Evolutionary conservation across 208 protist genomes (phyloP).

Genomic region (Crithidia sp.): DNA sequence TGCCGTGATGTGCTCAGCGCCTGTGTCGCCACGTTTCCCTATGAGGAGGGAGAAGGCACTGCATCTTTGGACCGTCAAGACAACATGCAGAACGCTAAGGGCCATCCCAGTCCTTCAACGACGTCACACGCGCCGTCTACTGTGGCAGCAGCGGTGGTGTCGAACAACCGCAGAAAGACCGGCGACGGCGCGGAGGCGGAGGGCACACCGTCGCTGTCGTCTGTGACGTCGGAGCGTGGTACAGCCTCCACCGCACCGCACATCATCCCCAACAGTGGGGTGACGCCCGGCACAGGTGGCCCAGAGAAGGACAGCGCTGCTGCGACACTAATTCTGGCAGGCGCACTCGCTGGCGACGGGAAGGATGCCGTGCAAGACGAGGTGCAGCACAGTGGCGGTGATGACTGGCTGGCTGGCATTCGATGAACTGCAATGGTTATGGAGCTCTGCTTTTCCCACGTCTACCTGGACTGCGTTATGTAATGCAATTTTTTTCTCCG

Average conservation of each 20-base stretch:
- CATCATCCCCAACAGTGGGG: constrained; percentile 12
- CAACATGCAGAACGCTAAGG: too few relatives aligned
- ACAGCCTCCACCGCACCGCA: constrained; percentile 19
- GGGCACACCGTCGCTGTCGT: neutral
- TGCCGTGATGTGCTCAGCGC: constrained; percentile 33
- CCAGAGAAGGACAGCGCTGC: neutral
- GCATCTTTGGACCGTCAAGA: neutral
- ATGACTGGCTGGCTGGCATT: too few relatives aligned
- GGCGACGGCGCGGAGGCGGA: neutral
- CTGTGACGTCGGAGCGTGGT: neutral
- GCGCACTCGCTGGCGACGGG: too few relatives aligned
- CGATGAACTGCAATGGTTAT: too few relatives aligned
- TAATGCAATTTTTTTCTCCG: too few relatives aligned
- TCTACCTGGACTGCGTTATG: too few relatives aligned
- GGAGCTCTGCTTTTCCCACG: too few relatives aligned
- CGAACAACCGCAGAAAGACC: too few relatives aligned
- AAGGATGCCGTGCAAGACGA: neutral
- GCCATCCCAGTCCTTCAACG: neutral
- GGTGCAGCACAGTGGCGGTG: neutral
- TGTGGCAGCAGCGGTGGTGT: neutral
- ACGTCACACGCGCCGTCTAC: neutral
- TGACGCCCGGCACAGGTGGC: neutral
- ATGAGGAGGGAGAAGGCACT: constrained; percentile 23
- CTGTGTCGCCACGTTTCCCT: constrained; percentile 56
- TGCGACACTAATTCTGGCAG: too few relatives aligned